Conservation (phyloP, 495 filamentous ascomycete species). For the Podospora bellae-mahoneyi region DNA sequence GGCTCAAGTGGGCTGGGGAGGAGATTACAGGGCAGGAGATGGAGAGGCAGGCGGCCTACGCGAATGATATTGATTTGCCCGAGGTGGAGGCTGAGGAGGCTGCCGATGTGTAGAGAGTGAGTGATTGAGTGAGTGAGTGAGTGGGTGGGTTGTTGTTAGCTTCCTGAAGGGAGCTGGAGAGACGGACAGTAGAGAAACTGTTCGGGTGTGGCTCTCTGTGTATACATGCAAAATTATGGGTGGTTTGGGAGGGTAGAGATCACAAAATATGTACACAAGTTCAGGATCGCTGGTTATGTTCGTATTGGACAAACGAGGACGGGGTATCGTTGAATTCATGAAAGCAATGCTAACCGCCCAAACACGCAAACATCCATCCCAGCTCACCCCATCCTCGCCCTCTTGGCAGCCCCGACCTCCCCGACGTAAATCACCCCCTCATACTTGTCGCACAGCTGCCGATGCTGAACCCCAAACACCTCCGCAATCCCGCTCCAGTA, state of each 20-base stretch:
- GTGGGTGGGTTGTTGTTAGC: background rate
- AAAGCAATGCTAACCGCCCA: background rate
- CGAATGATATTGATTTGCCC: conserved; percentile 21
- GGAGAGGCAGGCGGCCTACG: conserved; percentile 48
- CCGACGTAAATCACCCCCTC: conserved; percentile 17
- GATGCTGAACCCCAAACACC: conserved; percentile 43
- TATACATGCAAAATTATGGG: conserved; percentile 12
- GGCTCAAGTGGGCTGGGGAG: conserved; percentile 74
- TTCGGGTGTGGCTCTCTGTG: background rate
- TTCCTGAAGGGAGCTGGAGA: background rate
- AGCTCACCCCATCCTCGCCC: background rate
- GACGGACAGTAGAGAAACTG: background rate
- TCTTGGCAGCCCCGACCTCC: conserved; percentile 8
- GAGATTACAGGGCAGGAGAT: conserved; percentile 42
- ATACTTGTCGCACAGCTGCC: conserved; percentile 19
- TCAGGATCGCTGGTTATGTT: background rate
- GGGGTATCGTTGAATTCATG: background rate
- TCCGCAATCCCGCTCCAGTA: conserved; percentile 40
- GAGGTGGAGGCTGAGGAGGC: conserved; percentile 16
- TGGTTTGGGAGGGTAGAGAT: background rate
- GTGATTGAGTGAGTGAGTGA: background rate
- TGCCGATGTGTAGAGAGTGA: conserved; percentile 13
- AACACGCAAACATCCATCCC: no score
- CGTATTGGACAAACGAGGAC: background rate
- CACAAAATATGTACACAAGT: background rate